Evolutionary conservation across 73 alveolate genomes (phyloP), one percentile per base, ranked within the genome.

Genomic region (Tetrahymena thermophila): DNA sequence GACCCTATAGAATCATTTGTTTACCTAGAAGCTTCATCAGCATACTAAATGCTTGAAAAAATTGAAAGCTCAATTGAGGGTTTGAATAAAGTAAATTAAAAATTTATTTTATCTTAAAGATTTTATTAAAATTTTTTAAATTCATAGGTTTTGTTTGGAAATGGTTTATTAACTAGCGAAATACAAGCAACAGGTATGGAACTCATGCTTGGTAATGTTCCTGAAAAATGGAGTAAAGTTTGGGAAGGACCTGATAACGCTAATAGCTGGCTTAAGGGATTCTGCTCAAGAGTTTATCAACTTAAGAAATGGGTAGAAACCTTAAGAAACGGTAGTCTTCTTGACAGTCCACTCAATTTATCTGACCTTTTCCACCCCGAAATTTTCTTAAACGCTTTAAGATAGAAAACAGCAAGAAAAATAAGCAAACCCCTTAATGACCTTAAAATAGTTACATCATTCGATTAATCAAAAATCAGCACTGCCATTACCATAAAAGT

Each of bases 231-330:
- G 99, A 96, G 99, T 85, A 94, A 96, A 57, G 96, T 98, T 93
- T 99, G 99, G 99, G 99, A 99, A 96, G 99, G 99, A 7, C 99
- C 99, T 7, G 98, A 97, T 71, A 96, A 95, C 93, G 99, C 99
- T 21, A 98, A 89, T 84, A 94, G 96, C 89, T 99, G 99, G 99
- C 85, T 99, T 28, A 98, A 99, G 96, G 97, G 97, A 57, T 98
- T 99, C 84, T 97, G 97, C 94, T 98, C 97, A 93, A 98, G 97
- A 96, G 98, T 99, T 21, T 93, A 98, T 93, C 98, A 99, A 16
- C 96, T 99, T 94, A 96, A 97, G 84, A 94, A 96, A 93, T 99
- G 99, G 99, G 94, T 97, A 38, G 98, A 97, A 85, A 96, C 97
- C 85, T 97, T 98, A 28, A 84, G 95, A 40, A 94, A 96, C 28